These are phyloP conservation scores for Ceraceosorus guamensis DNA, from an alignment of 1,284 basidiomycete species.

Conservation along the genomic window DNA sequence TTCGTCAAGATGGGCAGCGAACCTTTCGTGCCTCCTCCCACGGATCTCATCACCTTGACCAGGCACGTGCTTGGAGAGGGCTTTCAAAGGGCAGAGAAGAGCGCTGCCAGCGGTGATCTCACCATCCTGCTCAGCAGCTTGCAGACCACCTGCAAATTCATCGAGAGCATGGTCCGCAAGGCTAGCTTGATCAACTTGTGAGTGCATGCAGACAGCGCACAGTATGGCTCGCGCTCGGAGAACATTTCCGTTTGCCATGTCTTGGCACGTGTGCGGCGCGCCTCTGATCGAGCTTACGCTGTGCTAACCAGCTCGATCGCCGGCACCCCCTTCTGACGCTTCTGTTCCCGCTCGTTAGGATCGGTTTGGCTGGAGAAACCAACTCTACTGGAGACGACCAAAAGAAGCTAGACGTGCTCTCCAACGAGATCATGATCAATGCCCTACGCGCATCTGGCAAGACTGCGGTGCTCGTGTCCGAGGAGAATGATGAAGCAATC, in stretches of 20 bases:
- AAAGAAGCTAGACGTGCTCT: conserved; percentile 96
- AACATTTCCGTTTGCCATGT: no score
- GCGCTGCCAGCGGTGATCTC: conserved; percentile 64
- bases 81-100: conserved; percentile 19
- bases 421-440: conserved; percentile 99
- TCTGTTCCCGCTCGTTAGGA: conserved; percentile 52
- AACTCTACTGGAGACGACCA: conserved; percentile 99
- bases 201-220: conserved; percentile 43
- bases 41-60: conserved; percentile 46
- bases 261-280: no score
- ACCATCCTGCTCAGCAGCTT: conserved; percentile 71
- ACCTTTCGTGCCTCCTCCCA: conserved; percentile 33
- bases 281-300: background rate
- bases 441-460: conserved; percentile 81
- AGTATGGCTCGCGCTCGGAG: no score
- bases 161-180: conserved; percentile 94
- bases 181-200: conserved; percentile 95
- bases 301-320: background rate
- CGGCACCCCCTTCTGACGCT: background rate
- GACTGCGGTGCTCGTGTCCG: conserved; percentile 90
- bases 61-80: conserved; percentile 46
- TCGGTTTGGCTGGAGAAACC: conserved; percentile 88
- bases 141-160: conserved; percentile 59
- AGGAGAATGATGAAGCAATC: conserved; percentile 87
- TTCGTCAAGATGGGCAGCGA: conserved; percentile 7